Conservation (phyloP, 257 asterid genomes). For the Schizonepeta tenuifolia region DNA sequence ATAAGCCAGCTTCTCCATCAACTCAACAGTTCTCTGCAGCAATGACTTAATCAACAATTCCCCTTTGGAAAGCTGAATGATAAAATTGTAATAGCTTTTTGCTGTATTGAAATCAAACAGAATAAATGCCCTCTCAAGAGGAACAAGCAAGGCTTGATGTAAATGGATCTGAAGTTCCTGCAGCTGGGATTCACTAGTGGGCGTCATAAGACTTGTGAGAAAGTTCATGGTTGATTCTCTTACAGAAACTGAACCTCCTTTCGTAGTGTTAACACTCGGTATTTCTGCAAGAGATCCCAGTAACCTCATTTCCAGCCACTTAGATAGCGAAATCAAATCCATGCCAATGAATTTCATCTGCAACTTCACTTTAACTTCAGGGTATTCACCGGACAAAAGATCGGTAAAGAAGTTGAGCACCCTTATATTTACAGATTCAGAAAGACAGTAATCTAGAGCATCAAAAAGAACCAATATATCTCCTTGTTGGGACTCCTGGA, state of each 20-base stretch:
- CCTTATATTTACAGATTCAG: conserved; percentile 72
- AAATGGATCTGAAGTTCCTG: conserved; percentile 70
- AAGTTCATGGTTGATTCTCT: conserved; percentile 81
- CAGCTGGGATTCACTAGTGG: conserved; percentile 49
- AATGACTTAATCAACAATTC: conserved; percentile 67
- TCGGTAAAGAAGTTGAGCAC: conserved; percentile 84
- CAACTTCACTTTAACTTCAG: conserved; percentile 62
- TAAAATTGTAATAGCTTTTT: conserved; percentile 62
- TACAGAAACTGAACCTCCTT: conserved; percentile 67
- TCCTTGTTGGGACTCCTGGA: conserved; percentile 63
- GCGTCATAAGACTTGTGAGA: conserved; percentile 59
- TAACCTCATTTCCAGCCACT: conserved; percentile 88
- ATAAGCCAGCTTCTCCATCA: conserved; percentile 77
- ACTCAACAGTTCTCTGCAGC: conserved; percentile 60
- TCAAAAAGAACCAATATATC: conserved; percentile 79
- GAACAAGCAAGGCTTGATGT: conserved; percentile 73
- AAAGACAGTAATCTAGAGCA: conserved; percentile 68
- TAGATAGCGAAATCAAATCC: conserved; percentile 65
- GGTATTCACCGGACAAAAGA: conserved; percentile 65
- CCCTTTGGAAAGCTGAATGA: conserved; percentile 78
- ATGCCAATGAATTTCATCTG: conserved; percentile 71
- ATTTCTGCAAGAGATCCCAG: conserved; percentile 64
- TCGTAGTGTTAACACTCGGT: conserved; percentile 47
- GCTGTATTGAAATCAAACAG: conserved; percentile 62
- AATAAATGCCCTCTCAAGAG: conserved; percentile 82